Conservation (phyloP, 805 yeast genomes). For the Tetrapisispora namnaoensis region DNA sequence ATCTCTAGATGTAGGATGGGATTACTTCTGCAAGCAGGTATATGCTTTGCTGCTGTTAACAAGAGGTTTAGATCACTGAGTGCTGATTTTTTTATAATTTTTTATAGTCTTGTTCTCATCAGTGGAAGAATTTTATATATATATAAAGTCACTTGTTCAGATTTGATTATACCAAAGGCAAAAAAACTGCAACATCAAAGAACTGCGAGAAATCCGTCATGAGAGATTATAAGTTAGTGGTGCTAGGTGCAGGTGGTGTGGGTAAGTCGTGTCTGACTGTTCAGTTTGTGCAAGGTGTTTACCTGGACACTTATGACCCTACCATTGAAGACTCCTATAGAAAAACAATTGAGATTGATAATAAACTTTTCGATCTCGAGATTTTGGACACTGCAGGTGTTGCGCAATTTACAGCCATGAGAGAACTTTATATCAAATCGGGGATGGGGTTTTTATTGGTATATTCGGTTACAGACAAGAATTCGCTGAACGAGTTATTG, state of each 20-base stretch:
- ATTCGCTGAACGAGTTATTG: conserved; percentile 66
- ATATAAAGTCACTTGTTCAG: too few relatives aligned
- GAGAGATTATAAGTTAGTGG: conserved; percentile 80
- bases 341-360: conserved; percentile 81
- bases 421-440: conserved; percentile 77
- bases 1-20: too few relatives aligned
- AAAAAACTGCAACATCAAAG: too few relatives aligned
- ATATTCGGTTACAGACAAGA: conserved; percentile 70
- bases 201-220: conserved; percentile 4
- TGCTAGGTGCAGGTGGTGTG: conserved; percentile 94
- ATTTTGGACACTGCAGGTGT: conserved; percentile 88
- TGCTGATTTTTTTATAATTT: too few relatives aligned
- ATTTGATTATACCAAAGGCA: too few relatives aligned
- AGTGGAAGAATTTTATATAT: too few relatives aligned
- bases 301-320: conserved; percentile 88
- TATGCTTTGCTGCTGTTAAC: too few relatives aligned
- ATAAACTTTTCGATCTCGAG: conserved; percentile 77
- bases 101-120: too few relatives aligned
- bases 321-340: conserved; percentile 94
- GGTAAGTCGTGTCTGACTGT: conserved; percentile 93
- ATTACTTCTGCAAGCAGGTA: too few relatives aligned
- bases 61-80: too few relatives aligned
- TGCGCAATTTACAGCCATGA: conserved; percentile 93
- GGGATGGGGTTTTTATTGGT: conserved; percentile 88
- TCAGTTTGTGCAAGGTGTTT: conserved; percentile 83